Conservation (phyloP, 2,329 filamentous ascomycete genomes). For the Aspergillus brunneoviolaceus region DNA sequence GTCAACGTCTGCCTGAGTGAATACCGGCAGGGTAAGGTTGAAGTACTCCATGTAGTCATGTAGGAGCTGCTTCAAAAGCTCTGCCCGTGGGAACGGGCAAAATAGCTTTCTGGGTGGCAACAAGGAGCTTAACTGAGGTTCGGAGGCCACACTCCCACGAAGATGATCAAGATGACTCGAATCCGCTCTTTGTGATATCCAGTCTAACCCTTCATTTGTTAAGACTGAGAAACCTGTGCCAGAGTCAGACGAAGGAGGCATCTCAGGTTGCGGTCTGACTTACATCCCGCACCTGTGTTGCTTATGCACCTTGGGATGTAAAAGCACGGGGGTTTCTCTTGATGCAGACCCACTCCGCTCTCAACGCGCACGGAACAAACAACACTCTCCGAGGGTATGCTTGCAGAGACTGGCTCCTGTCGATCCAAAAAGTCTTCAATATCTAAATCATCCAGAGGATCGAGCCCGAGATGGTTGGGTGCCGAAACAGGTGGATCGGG, state of each 20-base stretch:
- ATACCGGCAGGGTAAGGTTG: constrained; percentile 16
- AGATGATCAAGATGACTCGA: not conserved
- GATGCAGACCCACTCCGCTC: not conserved
- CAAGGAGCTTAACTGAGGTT: constrained; percentile 9
- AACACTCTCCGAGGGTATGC: not conserved
- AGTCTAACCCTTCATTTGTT: constrained; percentile 16
- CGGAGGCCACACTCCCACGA: not conserved
- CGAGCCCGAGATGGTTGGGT: not conserved
- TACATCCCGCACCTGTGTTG: constrained; percentile 8
- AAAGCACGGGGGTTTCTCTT: constrained; percentile 3
- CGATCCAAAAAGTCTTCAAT: not conserved
- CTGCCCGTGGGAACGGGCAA: not conserved
- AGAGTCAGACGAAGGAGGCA: not conserved
- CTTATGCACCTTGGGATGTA: constrained; percentile 15
- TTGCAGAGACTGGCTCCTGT: not conserved
- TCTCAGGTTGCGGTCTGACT: not conserved
- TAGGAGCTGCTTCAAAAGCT: constrained; percentile 1
- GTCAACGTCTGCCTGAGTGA: constrained; percentile 11
- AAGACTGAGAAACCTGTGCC: constrained; percentile 11
- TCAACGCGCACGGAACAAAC: not conserved
- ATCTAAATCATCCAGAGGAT: not conserved
- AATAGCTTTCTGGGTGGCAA: constrained; percentile 14
- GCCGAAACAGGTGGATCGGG: not conserved
- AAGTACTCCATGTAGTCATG: constrained; percentile 16
- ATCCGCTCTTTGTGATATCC: constrained; percentile 15